phyloP scores from a whole-genome alignment of 495 filamentous ascomycete genomes.

The Xylaria acuta region DNA sequence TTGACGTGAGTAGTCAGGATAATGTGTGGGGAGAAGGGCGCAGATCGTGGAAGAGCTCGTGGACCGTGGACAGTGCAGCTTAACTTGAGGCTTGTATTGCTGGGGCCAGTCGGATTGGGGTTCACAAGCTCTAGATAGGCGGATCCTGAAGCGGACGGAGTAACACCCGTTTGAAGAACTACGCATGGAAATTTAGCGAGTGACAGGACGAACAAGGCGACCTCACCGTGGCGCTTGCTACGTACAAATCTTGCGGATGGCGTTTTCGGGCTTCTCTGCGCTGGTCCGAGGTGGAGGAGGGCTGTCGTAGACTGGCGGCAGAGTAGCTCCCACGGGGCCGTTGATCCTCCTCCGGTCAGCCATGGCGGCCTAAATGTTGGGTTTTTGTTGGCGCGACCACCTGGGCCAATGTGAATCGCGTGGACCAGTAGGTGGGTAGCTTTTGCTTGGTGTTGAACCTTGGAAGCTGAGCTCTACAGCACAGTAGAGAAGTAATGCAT shows the following conservation, averaged over 20 bases:
- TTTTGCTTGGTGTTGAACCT: slow-evolving; percentile 13
- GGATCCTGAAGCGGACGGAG: slow-evolving; percentile 91
- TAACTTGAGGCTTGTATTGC: slow-evolving; percentile 76
- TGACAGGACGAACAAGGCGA: background rate
- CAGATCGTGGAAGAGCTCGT: slow-evolving; percentile 85
- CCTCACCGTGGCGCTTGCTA: slow-evolving; percentile 22
- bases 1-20: slow-evolving; percentile 92
- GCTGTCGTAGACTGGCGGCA: slow-evolving; percentile 70
- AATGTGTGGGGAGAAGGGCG: slow-evolving; percentile 87
- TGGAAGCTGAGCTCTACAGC: background rate
- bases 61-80: slow-evolving; percentile 93
- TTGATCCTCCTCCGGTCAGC: slow-evolving; percentile 91
- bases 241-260: slow-evolving; percentile 85
- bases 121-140: slow-evolving; percentile 88
- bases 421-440: background rate
- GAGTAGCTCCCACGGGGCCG: slow-evolving; percentile 78
- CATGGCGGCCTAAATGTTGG: slow-evolving; percentile 53
- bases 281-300: slow-evolving; percentile 16
- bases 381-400: background rate
- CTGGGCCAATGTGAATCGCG: background rate
- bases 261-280: slow-evolving; percentile 56
- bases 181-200: slow-evolving; percentile 3
- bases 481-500: background rate
- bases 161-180: slow-evolving; percentile 92
- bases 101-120: slow-evolving; percentile 55